These are phyloP conservation scores for Cyamopsis tetragonoloba DNA, from an alignment of 306 rosid genomes.

Conservation along the genomic window DNA sequence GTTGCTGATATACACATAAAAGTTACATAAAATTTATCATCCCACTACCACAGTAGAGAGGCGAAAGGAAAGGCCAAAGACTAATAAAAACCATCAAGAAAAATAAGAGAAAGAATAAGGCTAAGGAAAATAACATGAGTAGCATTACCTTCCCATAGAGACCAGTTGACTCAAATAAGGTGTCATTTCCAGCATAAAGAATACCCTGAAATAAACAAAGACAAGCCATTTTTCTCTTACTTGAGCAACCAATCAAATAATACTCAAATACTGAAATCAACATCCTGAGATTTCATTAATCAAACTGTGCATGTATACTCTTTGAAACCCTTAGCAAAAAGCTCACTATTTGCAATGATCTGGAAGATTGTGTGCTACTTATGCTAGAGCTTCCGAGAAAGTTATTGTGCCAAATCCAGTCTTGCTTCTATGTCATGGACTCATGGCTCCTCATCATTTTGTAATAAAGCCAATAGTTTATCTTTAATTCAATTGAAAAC, in stretches of 20 bases:
- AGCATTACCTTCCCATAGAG: slow-evolving; percentile 54
- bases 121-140: not conserved
- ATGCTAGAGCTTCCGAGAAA: slow-evolving; percentile 11
- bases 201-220: slow-evolving; percentile 66
- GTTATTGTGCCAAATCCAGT: not conserved
- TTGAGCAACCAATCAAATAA: slow-evolving; percentile 6
- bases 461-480: not conserved
- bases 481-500: not conserved
- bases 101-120: not conserved
- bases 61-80: not conserved
- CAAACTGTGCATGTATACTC: not conserved
- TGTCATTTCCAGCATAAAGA: slow-evolving; percentile 68
- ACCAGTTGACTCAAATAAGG: slow-evolving; percentile 86
- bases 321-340: not conserved
- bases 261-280: slow-evolving; percentile 6
- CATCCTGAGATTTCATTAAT: not conserved
- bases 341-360: not conserved
- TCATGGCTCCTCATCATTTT: not conserved
- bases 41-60: not conserved
- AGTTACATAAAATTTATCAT: not conserved
- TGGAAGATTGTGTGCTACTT: not conserved
- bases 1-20: not conserved
- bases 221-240: slow-evolving; percentile 13
- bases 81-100: not conserved
- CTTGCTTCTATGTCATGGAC: not conserved